Evolutionary conservation across 2,329 filamentous ascomycete genomes (phyloP).

Genomic region (Arachnopeziza araneosa): DNA sequence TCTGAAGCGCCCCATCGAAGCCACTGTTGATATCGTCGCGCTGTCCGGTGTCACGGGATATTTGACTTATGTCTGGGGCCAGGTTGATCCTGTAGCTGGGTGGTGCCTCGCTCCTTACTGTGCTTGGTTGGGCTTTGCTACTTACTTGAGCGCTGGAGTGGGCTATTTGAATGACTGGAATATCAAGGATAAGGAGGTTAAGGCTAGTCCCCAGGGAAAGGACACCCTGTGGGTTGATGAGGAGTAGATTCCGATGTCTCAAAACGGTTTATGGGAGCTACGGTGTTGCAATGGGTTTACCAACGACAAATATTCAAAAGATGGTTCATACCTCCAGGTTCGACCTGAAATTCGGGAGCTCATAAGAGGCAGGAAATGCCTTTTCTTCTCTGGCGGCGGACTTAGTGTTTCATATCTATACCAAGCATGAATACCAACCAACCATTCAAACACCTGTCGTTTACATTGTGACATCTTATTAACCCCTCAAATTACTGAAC

Average conservation of each 20-base stretch:
- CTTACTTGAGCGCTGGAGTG: slow-evolving; percentile 70
- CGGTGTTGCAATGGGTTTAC: not conserved
- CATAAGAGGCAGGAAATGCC: not conserved
- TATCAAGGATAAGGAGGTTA: slow-evolving; percentile 35
- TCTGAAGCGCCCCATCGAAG: slow-evolving; percentile 65
- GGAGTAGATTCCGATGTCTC: not conserved
- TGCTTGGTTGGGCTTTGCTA: slow-evolving; percentile 81
- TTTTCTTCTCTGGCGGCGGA: not conserved
- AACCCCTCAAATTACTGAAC: too few relatives aligned
- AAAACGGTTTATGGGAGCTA: not conserved
- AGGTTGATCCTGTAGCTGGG: slow-evolving; percentile 65
- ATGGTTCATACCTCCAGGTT: not conserved
- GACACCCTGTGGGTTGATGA: slow-evolving; percentile 30
- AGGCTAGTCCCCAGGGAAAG: slow-evolving; percentile 18
- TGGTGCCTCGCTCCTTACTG: slow-evolving; percentile 78
- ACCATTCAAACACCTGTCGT: too few relatives aligned
- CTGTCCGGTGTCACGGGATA: slow-evolving; percentile 69
- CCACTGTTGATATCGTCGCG: slow-evolving; percentile 68
- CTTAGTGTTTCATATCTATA: too few relatives aligned
- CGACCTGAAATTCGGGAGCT: not conserved
- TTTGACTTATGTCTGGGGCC: slow-evolving; percentile 69
- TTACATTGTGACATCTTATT: too few relatives aligned
- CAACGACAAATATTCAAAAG: not conserved
- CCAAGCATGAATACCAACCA: too few relatives aligned
- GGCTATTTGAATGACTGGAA: slow-evolving; percentile 66